Percentiles rank a stretch among this genome's conserved stretches.
Conservation (phyloP, 805 yeast genomes). For the Monosporozyma aerobia region DNA sequence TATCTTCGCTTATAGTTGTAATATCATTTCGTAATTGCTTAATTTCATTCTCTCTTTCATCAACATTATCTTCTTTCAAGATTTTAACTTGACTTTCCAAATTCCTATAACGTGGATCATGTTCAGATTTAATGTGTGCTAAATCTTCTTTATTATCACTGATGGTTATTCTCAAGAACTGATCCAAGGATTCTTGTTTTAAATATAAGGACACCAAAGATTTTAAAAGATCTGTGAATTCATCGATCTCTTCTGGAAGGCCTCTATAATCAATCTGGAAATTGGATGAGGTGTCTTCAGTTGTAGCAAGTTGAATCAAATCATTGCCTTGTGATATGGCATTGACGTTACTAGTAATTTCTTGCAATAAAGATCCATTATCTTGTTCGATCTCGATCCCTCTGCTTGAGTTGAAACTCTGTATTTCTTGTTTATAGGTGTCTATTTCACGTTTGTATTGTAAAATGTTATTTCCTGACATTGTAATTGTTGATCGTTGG, state of each 20-base stretch:
- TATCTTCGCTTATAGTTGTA: slow-evolving; percentile 8
- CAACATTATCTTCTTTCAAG: slow-evolving; percentile 13
- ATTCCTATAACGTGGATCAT: slow-evolving; percentile 17
- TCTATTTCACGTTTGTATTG: background rate
- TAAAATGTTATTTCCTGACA: background rate
- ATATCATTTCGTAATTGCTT: slow-evolving; percentile 14
- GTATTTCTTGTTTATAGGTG: background rate
- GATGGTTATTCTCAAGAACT: slow-evolving; percentile 24
- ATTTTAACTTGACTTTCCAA: slow-evolving; percentile 16
- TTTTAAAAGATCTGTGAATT: slow-evolving; percentile 17
- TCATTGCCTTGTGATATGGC: background rate
- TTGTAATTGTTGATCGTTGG: background rate
- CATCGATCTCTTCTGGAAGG: slow-evolving; percentile 12
- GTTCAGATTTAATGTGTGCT: slow-evolving; percentile 14
- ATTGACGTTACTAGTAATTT: background rate
- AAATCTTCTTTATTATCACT: slow-evolving; percentile 13
- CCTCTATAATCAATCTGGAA: slow-evolving; percentile 11
- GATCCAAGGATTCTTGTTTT: slow-evolving; percentile 27
- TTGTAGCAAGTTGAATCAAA: background rate
- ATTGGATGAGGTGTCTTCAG: background rate
- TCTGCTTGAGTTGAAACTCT: background rate
- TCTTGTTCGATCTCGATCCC: background rate
- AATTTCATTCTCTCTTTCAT: slow-evolving; percentile 14
- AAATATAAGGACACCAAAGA: slow-evolving; percentile 19
- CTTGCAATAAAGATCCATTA: background rate